Conservation (phyloP, 2,329 filamentous ascomycete species). For the Colletotrichum sp. region DNA sequence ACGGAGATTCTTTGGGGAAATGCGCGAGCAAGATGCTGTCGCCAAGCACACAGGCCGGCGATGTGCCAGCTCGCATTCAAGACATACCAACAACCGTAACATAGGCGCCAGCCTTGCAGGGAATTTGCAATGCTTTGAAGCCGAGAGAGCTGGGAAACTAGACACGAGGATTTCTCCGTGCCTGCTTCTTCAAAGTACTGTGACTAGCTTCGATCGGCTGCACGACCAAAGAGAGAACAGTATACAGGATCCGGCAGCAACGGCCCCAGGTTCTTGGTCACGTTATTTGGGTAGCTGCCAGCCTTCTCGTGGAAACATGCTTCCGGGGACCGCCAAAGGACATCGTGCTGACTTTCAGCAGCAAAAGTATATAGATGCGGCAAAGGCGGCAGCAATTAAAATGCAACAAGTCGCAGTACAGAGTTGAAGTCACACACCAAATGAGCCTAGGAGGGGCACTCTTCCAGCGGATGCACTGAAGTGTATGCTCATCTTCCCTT, state of each 20-base stretch:
- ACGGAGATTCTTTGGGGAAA: neutral
- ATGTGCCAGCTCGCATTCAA: neutral
- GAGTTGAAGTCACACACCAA: neutral
- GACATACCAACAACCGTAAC: neutral
- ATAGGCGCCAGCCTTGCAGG: neutral
- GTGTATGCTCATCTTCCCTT: neutral
- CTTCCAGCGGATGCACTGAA: neutral
- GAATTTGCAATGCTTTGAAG: neutral
- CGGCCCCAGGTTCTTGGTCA: neutral
- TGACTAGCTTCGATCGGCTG: neutral
- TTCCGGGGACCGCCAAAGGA: neutral
- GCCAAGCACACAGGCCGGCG: neutral
- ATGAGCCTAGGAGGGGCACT: neutral
- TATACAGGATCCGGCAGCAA: neutral
- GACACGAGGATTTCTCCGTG: neutral
- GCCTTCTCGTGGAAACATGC: neutral
- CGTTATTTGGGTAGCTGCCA: neutral
- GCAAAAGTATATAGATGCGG: neutral
- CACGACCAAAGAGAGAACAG: neutral
- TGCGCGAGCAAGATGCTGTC: neutral
- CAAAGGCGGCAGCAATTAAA: neutral
- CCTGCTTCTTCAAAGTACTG: neutral
- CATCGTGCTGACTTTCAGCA: neutral
- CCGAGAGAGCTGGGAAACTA: neutral
- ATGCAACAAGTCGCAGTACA: neutral